Evolutionary conservation across 148 eudicot species (phyloP).

Genomic region (Amaranthus cruentus): DNA sequence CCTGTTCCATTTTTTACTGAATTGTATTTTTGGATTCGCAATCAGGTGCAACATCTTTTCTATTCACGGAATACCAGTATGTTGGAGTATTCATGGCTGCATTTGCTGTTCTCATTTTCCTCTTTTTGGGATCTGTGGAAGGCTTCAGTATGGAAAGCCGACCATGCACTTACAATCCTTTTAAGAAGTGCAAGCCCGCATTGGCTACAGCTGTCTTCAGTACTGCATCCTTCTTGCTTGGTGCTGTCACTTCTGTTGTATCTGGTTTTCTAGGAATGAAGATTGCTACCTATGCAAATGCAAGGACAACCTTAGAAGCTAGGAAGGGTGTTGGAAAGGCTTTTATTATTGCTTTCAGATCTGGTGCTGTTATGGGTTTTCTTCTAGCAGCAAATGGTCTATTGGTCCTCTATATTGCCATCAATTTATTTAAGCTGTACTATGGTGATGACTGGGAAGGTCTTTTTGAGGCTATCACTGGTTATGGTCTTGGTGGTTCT

Average conservation of each 20-base stretch:
- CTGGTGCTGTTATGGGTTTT: conserved; percentile 95
- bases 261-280: conserved; percentile 98
- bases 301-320: conserved; percentile 86
- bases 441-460: conserved; percentile 96
- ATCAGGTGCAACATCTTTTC: conserved; percentile 59
- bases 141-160: conserved; percentile 71
- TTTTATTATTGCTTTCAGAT: conserved; percentile 72
- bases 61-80: conserved; percentile 67
- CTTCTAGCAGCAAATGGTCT: conserved; percentile 92
- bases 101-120: conserved; percentile 71
- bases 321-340: conserved; percentile 93
- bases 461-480: conserved; percentile 82
- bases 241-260: conserved; percentile 68
- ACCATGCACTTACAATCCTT: conserved; percentile 57
- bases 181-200: conserved; percentile 77
- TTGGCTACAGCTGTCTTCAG: conserved; percentile 79
- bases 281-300: conserved; percentile 89
- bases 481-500: conserved; percentile 92
- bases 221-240: conserved; percentile 71
- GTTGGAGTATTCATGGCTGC: conserved; percentile 82
- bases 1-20: background rate
- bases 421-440: conserved; percentile 77
- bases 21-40: conserved; percentile 35
- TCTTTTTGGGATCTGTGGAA: conserved; percentile 89
- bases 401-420: conserved; percentile 55